These are phyloP conservation scores for Xylaria venustula DNA, from an alignment of 495 filamentous ascomycete species.

Conservation along the genomic window DNA sequence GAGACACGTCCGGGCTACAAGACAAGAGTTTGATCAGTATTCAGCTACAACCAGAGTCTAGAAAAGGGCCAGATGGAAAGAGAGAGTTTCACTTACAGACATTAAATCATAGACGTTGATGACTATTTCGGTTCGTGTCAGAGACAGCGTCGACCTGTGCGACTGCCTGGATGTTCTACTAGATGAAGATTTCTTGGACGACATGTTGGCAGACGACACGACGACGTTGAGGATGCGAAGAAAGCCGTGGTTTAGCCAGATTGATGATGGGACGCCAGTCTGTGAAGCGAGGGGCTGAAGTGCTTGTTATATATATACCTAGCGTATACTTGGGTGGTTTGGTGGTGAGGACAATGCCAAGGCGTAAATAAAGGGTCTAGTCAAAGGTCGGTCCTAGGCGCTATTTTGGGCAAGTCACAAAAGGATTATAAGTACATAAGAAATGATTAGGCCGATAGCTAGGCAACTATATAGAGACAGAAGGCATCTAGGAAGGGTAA, in stretches of 20 bases:
- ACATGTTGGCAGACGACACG: constrained; percentile 22
- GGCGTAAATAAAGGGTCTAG: neutral
- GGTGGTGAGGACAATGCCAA: neutral
- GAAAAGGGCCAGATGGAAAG: neutral
- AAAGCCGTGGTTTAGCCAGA: neutral
- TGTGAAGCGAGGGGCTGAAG: neutral
- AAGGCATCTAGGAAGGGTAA: too few relatives aligned
- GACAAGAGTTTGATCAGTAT: neutral
- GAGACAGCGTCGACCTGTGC: constrained; percentile 56
- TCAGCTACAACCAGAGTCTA: neutral
- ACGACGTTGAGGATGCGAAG: neutral
- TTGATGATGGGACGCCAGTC: neutral
- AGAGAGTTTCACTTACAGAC: constrained; percentile 49
- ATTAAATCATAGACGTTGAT: constrained; percentile 81
- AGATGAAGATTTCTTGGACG: constrained; percentile 41
- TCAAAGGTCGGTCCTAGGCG: neutral
- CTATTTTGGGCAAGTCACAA: neutral
- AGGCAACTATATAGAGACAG: too few relatives aligned
- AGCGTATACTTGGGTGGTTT: neutral
- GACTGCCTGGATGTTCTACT: constrained; percentile 35
- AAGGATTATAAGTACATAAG: neutral
- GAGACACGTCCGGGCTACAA: constrained; percentile 65
- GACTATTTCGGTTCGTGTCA: constrained; percentile 67
- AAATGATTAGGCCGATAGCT: too few relatives aligned
- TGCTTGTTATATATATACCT: neutral